Evolutionary conservation across 495 filamentous ascomycete genomes (phyloP).

Genomic region (Trypethelium eluteriae): DNA sequence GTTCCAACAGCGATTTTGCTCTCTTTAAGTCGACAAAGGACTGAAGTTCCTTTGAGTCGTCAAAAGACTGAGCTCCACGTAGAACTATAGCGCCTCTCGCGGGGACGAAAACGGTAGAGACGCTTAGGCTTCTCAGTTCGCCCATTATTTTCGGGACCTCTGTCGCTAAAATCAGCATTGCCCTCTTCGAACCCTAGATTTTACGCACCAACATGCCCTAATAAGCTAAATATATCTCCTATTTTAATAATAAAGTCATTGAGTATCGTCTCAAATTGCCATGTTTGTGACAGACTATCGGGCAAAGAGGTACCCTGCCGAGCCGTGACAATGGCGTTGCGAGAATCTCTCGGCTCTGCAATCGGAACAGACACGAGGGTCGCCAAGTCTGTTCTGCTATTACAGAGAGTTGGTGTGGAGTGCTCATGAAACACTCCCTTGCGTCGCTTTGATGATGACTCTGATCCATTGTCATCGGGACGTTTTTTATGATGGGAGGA

Average conservation of each 20-base stretch:
- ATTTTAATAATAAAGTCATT: background rate
- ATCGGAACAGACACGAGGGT: no score
- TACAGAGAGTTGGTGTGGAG: no score
- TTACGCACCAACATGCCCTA: background rate
- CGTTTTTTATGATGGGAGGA: no score
- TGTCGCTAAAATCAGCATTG: background rate
- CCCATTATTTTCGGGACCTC: background rate
- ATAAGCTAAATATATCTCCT: background rate
- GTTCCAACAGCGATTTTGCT: background rate
- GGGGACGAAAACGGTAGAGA: background rate
- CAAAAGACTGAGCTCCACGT: background rate
- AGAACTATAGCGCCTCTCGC: background rate
- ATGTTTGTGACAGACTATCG: no score
- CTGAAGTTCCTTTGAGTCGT: background rate
- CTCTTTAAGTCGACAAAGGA: background rate
- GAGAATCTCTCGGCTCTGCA: no score
- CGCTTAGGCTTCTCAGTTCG: background rate
- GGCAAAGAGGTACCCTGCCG: no score
- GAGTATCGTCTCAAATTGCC: background rate
- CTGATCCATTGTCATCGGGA: no score
- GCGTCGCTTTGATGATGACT: no score
- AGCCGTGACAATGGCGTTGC: no score
- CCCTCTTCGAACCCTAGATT: background rate
- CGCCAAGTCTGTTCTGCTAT: no score
- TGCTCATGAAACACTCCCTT: no score